Percentiles rank a stretch among this genome's conserved stretches.
phyloP scores from a whole-genome alignment of 2,329 filamentous ascomycete species.

The Sarocladiaceae sp. region DNA sequence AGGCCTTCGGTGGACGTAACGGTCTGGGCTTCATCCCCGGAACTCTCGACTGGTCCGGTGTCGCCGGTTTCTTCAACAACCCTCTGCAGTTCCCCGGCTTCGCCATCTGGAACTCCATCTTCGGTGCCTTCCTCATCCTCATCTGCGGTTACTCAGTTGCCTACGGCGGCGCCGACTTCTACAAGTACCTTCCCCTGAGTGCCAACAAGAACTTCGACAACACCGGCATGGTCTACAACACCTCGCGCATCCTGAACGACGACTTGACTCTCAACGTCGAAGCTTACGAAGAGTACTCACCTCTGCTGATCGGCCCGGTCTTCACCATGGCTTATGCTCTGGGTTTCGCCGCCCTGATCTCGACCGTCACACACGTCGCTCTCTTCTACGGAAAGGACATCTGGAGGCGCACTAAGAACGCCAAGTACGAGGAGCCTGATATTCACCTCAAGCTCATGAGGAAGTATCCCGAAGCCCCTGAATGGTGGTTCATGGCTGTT shows the following conservation, averaged over 20 bases:
- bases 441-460: constrained; percentile 46
- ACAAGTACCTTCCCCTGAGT: constrained; percentile 51
- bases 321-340: constrained; percentile 48
- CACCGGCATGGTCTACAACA: constrained; percentile 49
- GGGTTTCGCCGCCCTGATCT: constrained; percentile 46
- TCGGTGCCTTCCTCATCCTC: constrained; percentile 43
- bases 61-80: constrained; percentile 35
- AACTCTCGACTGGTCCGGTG: constrained; percentile 39
- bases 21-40: constrained; percentile 49
- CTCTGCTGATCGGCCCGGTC: constrained; percentile 42
- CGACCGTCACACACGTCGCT: constrained; percentile 42
- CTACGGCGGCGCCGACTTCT: constrained; percentile 38
- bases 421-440: constrained; percentile 26
- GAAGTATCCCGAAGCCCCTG: constrained; percentile 44
- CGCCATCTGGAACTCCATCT: constrained; percentile 43
- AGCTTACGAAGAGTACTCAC: constrained; percentile 45
- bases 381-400: constrained; percentile 47
- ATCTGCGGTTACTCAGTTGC: constrained; percentile 46
- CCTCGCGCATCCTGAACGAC: constrained; percentile 44
- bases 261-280: constrained; percentile 45
- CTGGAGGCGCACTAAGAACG: constrained; percentile 17
- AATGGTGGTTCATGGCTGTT: constrained; percentile 58
- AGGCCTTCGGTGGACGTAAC: constrained; percentile 49
- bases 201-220: constrained; percentile 54
- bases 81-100: constrained; percentile 38